Evolutionary conservation across 1,284 basidiomycete species (phyloP), one percentile per base, ranked within the genome.

Genomic region (Termitomyces sp.): DNA sequence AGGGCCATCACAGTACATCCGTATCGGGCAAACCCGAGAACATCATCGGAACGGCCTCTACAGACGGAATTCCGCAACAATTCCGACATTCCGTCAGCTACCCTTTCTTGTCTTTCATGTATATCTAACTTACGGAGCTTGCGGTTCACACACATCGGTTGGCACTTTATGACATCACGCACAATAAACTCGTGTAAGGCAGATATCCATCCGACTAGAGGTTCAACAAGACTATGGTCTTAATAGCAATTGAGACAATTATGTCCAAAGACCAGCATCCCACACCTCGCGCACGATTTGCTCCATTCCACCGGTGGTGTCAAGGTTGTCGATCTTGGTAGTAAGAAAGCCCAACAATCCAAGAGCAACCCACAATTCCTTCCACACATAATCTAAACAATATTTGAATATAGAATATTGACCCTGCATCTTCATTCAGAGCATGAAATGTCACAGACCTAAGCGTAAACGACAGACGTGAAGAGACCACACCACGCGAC

Each of bases 141-240:
- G 75, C 36, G 74, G 71, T 43, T 75, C 73, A 26, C 64, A 67
- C 47, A 63, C 42, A 36, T 44, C n/a, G n/a, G n/a, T n/a, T n/a
- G n/a, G n/a, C n/a, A n/a, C n/a, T n/a, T n/a, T n/a, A 17, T 39
- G 17, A 12, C 28, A 44, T 41, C 48, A 71, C 83, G 63, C 66
- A 87, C 85, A 50, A 86, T 74, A 36, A 86, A 71, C 53, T 80
- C 80, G 57, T 86, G 82, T 5, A 83, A 1, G 81, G 78, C 6
- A 86, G 64, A 54, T 81, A 73, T 2, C 64, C 61, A 50, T 85
- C 82, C 26, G 75, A 73, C 59, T 73, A 74, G 48, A 82, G 66
- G 55, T 82, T 77, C 21, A 86, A 64, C 15, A 84, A 65, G 40
- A 74, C 61, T 40, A 84, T 65, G 0, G 73, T 73, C 82, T 84